Evolutionary conservation across 257 asterid species (phyloP), one percentile per base, ranked within the genome.

Genomic region (Catharanthus roseus): DNA sequence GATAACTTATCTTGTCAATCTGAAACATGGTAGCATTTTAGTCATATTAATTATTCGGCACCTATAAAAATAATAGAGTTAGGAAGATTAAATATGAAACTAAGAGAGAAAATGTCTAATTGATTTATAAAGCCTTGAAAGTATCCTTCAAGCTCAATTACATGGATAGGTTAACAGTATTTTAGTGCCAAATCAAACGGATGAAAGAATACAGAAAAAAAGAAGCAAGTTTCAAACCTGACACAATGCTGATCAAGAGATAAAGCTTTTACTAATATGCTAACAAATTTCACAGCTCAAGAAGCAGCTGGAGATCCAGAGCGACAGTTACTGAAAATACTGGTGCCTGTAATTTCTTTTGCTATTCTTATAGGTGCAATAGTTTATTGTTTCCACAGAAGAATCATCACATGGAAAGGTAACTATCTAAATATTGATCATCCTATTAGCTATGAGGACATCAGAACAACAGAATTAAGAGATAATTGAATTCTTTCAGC

Each of bases 331-430:
- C 53, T 71, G 67, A 36, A 47, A 34, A 55, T 71, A 28, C 15
- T 77, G 21, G 11, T 79, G 66, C 74, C 82, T 18, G 42, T 78
- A 33, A 23, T 56, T 54, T 29, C 65, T 13, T 23, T 75, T 47
- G 70, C 58, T 34, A 51, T 69, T 79, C 49, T 82, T 57, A 72
- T 77, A 60, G 50, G 78, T 44, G n/a, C 72, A 38, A 44, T 64
- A 71, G 23, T 74, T 55, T 76, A 45, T 56, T 76, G 42, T 74
- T 53, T 63, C 61, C 42, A 53, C 44, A 76, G 68, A 65, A 79
- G 71, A 67, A 15, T 62, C 10, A 44, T 65, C 33, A 60, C 44
- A 63, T 38, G 34, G 49, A 56, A 71, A 74, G 86, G 83, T 77
- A 69, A 33, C 56, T 2, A 19, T 28, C 33, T 38, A 38, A 38